These are phyloP conservation scores for Stereocaulon alpinum DNA, from an alignment of 495 filamentous ascomycete genomes.

Conservation along the genomic window DNA sequence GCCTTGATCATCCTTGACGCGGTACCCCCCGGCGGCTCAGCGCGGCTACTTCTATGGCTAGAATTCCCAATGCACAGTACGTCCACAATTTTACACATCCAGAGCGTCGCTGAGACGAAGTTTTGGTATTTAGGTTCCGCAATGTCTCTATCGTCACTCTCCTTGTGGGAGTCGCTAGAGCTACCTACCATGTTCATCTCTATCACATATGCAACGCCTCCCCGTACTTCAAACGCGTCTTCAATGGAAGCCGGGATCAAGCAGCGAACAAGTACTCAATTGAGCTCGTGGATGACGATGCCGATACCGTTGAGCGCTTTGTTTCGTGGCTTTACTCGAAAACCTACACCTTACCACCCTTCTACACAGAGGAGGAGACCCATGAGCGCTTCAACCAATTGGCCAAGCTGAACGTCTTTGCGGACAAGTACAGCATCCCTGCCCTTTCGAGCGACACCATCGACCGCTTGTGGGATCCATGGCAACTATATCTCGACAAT, in stretches of 20 bases:
- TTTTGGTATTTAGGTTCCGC: not conserved
- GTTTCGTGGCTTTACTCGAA: constrained; percentile 12
- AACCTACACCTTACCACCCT: not conserved
- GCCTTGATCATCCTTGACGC: not conserved
- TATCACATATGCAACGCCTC: constrained; percentile 12
- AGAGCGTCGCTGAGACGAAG: not conserved
- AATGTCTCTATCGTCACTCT: not conserved
- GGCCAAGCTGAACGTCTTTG: constrained; percentile 8
- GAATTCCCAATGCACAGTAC: not conserved
- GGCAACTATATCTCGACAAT: too few relatives aligned
- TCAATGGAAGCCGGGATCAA: not conserved
- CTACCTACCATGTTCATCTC: not conserved
- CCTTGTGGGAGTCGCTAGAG: not conserved
- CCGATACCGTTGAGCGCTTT: constrained; percentile 8
- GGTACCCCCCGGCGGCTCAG: constrained; percentile 2
- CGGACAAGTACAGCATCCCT: constrained; percentile 3
- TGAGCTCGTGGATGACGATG: not conserved
- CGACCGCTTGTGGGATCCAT: not conserved
- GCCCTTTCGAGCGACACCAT: not conserved
- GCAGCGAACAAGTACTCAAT: not conserved
- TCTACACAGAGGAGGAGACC: not conserved
- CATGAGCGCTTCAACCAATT: not conserved
- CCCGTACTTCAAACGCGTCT: constrained; percentile 7
- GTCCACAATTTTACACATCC: not conserved
- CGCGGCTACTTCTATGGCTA: not conserved